Conservation (phyloP, 2,329 filamentous ascomycete genomes). For the Hypocrella siamensis region DNA sequence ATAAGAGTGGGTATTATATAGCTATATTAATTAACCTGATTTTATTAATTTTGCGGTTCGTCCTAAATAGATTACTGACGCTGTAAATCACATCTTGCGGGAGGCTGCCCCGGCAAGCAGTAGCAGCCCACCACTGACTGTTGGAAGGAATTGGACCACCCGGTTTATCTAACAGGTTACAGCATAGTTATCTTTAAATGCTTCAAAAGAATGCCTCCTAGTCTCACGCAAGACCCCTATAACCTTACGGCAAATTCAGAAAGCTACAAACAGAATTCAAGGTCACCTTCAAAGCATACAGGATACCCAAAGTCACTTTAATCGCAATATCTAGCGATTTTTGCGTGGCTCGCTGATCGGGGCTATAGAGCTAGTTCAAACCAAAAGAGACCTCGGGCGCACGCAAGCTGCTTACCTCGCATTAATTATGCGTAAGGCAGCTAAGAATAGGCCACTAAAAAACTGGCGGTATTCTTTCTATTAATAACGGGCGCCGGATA, state of each 20-base stretch:
- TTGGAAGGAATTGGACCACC: constrained; percentile 3
- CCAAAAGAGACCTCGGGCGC: constrained; percentile 1
- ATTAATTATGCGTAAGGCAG: not conserved
- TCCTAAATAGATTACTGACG: constrained; percentile 3
- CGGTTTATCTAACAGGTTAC: constrained; percentile 3
- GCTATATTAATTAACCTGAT: constrained; percentile 3
- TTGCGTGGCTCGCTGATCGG: constrained; percentile 1
- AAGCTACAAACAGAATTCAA: constrained; percentile 2
- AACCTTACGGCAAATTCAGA: constrained; percentile 3
- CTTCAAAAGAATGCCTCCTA: too few relatives aligned
- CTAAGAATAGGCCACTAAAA: not conserved
- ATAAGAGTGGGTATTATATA: constrained; percentile 3
- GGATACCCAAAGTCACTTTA: not conserved
- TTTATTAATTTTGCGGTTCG: constrained; percentile 2
- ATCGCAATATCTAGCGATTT: constrained; percentile 1
- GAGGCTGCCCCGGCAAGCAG: not conserved
- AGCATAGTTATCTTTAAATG: constrained; percentile 1
- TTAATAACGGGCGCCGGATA: constrained; percentile 1
- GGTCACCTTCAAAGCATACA: constrained; percentile 2
- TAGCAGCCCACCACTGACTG: not conserved
- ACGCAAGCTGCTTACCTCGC: constrained; percentile 1
- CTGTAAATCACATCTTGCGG: constrained; percentile 4
- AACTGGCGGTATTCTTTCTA: constrained; percentile 1
- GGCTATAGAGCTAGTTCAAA: constrained; percentile 3
- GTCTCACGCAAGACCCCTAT: constrained; percentile 1